phyloP scores from a whole-genome alignment of 2,329 filamentous ascomycete species.

The Botrytis squamosa region DNA sequence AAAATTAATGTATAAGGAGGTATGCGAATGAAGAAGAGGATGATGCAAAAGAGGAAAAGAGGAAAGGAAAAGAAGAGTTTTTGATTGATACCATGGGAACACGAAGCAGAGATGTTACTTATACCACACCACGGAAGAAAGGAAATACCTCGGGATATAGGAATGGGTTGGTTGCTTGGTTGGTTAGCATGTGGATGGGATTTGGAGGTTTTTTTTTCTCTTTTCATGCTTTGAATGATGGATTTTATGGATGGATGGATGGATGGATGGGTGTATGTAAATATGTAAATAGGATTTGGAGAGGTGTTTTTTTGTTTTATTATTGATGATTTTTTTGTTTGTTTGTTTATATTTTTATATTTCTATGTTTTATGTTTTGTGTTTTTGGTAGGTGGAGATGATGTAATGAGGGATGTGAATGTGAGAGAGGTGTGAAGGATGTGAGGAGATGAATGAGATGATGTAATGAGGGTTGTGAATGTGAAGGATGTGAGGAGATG shows the following conservation, averaged over 20 bases:
- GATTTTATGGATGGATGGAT: background rate
- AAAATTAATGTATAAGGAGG: background rate
- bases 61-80: background rate
- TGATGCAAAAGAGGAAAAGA: too few relatives aligned
- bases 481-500: background rate
- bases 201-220: background rate
- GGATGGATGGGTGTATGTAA: background rate
- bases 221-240: background rate
- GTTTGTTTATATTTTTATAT: background rate
- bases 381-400: background rate
- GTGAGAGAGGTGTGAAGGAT: too few relatives aligned
- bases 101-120: background rate
- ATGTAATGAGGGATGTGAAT: too few relatives aligned
- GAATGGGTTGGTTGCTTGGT: background rate
- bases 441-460: too few relatives aligned
- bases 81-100: constrained; percentile 16
- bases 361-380: too few relatives aligned
- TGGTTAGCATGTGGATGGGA: constrained; percentile 3
- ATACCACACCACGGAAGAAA: constrained; percentile 5
- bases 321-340: background rate
- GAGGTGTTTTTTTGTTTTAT: background rate
- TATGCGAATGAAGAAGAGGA: background rate
- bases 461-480: background rate
- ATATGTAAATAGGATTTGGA: background rate
- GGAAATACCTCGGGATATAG: constrained; percentile 7